Percentiles rank a stretch among this genome's conserved stretches.
These are phyloP conservation scores for Chaetomium sp. DNA, from an alignment of 2,329 filamentous ascomycete species.

Conservation along the genomic window DNA sequence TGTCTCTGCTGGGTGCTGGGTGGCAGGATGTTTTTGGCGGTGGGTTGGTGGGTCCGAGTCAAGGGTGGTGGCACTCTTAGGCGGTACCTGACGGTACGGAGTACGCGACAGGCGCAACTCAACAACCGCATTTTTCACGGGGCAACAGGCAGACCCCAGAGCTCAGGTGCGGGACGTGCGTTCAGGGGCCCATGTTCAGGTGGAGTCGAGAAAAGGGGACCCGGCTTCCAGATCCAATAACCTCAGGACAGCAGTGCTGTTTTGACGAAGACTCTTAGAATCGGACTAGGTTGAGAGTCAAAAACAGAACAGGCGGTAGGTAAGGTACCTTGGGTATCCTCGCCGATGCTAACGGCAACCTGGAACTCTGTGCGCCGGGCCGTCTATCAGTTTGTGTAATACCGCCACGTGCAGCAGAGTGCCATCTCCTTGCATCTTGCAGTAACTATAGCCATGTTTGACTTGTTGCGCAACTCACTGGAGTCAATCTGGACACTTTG, in stretches of 20 bases:
- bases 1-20: conserved; percentile 16
- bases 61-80: conserved; percentile 14
- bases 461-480: background rate
- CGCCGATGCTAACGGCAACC: background rate
- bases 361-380: background rate
- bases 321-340: no score
- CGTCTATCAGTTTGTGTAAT: conserved; percentile 2
- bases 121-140: conserved; percentile 30
- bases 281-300: background rate
- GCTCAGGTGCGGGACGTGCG: conserved; percentile 18
- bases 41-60: conserved; percentile 25
- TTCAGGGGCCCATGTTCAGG: conserved; percentile 16
- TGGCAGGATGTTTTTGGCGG: conserved; percentile 31
- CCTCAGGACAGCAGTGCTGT: background rate
- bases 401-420: background rate
- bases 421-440: background rate
- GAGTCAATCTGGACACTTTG: background rate
- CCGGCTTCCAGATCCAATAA: conserved; percentile 7
- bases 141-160: conserved; percentile 30
- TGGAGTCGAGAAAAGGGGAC: conserved; percentile 22
- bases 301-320: background rate
- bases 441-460: background rate
- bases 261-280: background rate
- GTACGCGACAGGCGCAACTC: conserved; percentile 25
- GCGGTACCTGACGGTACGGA: conserved; percentile 17